Evolutionary conservation across 2,329 filamentous ascomycete genomes (phyloP), one percentile per base, ranked within the genome.

Genomic region (Penicillium corylophilum): DNA sequence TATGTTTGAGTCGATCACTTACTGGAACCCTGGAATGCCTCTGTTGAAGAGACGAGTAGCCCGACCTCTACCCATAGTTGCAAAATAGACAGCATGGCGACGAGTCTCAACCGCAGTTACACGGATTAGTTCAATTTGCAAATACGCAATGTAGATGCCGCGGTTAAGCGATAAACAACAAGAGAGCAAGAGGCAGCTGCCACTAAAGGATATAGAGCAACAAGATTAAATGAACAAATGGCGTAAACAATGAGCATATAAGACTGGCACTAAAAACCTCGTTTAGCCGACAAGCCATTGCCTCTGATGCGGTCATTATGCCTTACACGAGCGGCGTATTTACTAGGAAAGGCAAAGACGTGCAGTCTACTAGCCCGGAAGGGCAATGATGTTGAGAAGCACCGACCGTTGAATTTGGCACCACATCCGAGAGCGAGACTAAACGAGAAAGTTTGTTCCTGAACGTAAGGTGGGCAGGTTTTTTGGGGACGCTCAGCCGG

Each of bases 311-410:
- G 24, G 42, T 50, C 42, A 50, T 50, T 13, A 15, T 41, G 26
- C 10, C 24, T 13, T 45, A 50, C 35, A 33, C 20, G 9, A 33
- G 8, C 41, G 29, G 36, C 10, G n/a, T 26, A 20, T 45, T 50
- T 22, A 39, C 50, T 53, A 1, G 20, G 35, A 49, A 49, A 9
- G 36, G 50, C 22, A 53, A 50, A 15, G 42, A 50, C 22, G 33
- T 18, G 20, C 35, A 35, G 13, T 20, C 20, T 33, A 31, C 48
- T 45, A 50, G 18, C 48, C 42, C 15, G 5, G 41, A 45, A 46
- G 4, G 16, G 35, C 5, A 35, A 50, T 20, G 20, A 36, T 45
- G n/a, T 22, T 41, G n/a, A 28, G 23, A 33, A n/a, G 13, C 15
- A 18, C 20, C 9, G 20, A 33, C 40, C 33, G 16, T 48, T 38